Conservation (phyloP, 2,329 filamentous ascomycete genomes). For the Aspergillus neoniger region DNA sequence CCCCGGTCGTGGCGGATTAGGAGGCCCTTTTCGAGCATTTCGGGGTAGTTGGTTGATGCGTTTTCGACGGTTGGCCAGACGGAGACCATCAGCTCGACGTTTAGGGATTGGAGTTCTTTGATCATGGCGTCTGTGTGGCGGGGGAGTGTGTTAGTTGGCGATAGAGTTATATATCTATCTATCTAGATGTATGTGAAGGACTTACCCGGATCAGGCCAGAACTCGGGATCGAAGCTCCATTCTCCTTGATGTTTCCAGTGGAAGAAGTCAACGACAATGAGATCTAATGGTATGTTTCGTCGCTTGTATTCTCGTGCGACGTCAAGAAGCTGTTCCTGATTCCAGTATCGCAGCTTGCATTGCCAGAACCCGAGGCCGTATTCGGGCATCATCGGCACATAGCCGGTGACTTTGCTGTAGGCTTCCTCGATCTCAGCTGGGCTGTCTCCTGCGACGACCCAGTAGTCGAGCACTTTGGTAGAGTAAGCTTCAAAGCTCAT, state of each 20-base stretch:
- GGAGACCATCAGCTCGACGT: constrained; percentile 68
- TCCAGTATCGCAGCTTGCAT: constrained; percentile 67
- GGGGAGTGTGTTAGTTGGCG: neutral
- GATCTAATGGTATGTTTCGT: constrained; percentile 59
- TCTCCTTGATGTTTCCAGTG: constrained; percentile 69
- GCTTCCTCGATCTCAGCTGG: constrained; percentile 59
- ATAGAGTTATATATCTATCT: neutral
- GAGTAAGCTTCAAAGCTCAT: constrained; percentile 64
- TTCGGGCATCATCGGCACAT: constrained; percentile 67
- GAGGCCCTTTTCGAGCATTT: constrained; percentile 63
- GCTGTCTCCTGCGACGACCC: constrained; percentile 61
- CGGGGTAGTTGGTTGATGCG: constrained; percentile 59
- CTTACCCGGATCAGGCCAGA: constrained; percentile 64
- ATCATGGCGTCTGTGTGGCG: constrained; percentile 59
- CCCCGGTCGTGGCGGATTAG: constrained; percentile 64
- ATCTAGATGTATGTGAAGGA: neutral
- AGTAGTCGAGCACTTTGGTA: constrained; percentile 63
- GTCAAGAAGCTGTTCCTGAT: constrained; percentile 62
- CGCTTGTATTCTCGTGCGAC: constrained; percentile 62
- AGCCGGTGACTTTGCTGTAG: constrained; percentile 60
- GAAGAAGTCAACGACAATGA: constrained; percentile 70
- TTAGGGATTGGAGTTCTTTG: constrained; percentile 58
- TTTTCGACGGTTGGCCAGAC: constrained; percentile 69
- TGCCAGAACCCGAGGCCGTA: constrained; percentile 71
- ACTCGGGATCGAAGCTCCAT: constrained; percentile 66